A percentile compares a stretch with the other conserved stretches of the same genome.
Evolutionary conservation across 1,139 yeast genomes (phyloP).

Genomic region (Tardiomyces digboiensis): DNA sequence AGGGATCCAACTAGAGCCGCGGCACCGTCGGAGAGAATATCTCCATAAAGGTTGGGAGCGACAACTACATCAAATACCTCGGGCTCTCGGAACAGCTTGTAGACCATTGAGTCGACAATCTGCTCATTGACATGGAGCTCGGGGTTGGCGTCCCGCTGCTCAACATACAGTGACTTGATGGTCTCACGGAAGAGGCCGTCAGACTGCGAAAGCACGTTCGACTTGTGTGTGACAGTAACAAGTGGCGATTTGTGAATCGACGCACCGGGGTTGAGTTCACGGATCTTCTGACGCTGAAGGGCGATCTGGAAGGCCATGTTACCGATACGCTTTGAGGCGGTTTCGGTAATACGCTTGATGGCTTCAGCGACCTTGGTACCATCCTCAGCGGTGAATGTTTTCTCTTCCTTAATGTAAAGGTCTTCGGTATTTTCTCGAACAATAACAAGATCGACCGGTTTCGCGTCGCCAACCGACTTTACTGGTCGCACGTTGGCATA

Average conservation of each 20-base stretch:
- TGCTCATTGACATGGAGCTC: conserved; percentile 66
- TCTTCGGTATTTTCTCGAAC: conserved; percentile 99
- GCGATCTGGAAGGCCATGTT: conserved; percentile 91
- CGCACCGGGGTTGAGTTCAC: conserved; percentile 49
- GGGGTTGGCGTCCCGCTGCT: conserved; percentile 36
- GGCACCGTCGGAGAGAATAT: conserved; percentile 95
- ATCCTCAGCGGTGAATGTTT: conserved; percentile 55
- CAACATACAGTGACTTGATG: conserved; percentile 65
- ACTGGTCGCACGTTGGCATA: conserved; percentile 98
- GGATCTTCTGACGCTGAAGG: conserved; percentile 73
- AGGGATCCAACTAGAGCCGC: conserved; percentile 98
- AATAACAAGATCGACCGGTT: conserved; percentile 94
- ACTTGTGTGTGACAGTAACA: conserved; percentile 92
- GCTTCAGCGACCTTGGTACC: conserved; percentile 93
- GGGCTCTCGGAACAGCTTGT: conserved; percentile 97
- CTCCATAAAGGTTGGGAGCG: conserved; percentile 98
- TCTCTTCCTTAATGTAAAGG: conserved; percentile 89
- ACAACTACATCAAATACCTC: conserved; percentile 95
- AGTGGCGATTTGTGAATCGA: conserved; percentile 44
- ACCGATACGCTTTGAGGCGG: conserved; percentile 79
- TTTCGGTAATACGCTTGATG: conserved; percentile 87
- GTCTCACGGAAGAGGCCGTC: conserved; percentile 97
- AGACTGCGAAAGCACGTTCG: conserved; percentile 84
- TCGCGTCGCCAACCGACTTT: conserved; percentile 76
- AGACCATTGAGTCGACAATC: conserved; percentile 98